Percentiles rank a stretch among this genome's conserved stretches.
Evolutionary conservation across 139 green algal species (phyloP).

Genomic region (Eudorina sp.): DNA sequence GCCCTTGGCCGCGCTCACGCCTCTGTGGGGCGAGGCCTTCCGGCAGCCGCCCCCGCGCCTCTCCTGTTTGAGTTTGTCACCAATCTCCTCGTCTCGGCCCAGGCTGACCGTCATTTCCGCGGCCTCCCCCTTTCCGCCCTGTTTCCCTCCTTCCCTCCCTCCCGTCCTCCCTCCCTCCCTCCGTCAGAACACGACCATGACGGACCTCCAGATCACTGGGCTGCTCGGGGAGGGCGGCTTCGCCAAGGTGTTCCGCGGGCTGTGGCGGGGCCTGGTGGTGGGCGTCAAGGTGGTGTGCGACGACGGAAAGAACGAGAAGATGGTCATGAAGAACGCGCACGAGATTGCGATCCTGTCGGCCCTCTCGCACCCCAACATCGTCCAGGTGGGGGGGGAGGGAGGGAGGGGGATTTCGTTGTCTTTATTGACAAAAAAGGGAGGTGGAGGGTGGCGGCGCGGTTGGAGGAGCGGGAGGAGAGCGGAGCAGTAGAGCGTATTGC

Average conservation of each 20-base stretch:
- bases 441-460: no score
- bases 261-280: slow-evolving; percentile 63
- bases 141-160: background rate
- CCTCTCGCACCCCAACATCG: slow-evolving; percentile 70
- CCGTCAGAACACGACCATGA: slow-evolving; percentile 51
- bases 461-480: no score
- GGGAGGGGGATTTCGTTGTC: no score
- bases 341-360: slow-evolving; percentile 73
- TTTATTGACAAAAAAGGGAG: no score
- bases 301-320: slow-evolving; percentile 70
- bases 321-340: slow-evolving; percentile 75
- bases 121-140: background rate
- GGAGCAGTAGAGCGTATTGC: no score
- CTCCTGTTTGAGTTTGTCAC: no score
- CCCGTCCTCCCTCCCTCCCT: background rate
- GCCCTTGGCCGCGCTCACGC: no score
- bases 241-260: slow-evolving; percentile 71
- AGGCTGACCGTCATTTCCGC: no score
- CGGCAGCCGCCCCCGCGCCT: no score
- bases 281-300: slow-evolving; percentile 68
- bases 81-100: no score
- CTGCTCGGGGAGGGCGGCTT: slow-evolving; percentile 75
- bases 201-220: slow-evolving; percentile 57
- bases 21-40: no score
- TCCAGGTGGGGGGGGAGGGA: slow-evolving; percentile 45